A percentile compares a stretch with the other conserved stretches of the same genome.
Conservation (phyloP, 1,284 basidiomycete genomes). For the Chiua sp. region DNA sequence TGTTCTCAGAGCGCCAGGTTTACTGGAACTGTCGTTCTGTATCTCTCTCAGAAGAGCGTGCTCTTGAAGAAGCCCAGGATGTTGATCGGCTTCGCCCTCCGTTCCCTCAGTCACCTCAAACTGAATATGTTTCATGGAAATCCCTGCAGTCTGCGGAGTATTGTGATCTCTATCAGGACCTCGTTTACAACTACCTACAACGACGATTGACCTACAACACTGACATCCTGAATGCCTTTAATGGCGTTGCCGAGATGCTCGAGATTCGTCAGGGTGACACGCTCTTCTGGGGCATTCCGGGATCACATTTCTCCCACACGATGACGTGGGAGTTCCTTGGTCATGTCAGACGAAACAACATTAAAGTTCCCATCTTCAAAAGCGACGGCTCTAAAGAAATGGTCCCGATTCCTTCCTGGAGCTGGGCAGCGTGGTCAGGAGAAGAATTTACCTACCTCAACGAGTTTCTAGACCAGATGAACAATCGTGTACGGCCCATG, state of each 20-base stretch:
- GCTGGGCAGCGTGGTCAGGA: constrained; percentile 24
- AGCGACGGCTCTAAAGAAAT: constrained; percentile 1
- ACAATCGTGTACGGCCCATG: not conserved
- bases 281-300: constrained; percentile 24
- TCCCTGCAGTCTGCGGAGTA: constrained; percentile 3
- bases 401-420: constrained; percentile 23
- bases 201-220: constrained; percentile 18
- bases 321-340: constrained; percentile 17
- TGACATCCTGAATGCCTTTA: constrained; percentile 24
- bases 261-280: constrained; percentile 15
- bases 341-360: constrained; percentile 3
- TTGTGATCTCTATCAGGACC: not conserved
- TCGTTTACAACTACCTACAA: constrained; percentile 12
- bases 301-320: constrained; percentile 16
- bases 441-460: not conserved
- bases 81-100: not conserved
- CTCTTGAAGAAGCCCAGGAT: constrained; percentile 1
- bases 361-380: constrained; percentile 12
- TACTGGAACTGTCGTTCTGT: constrained; percentile 21
- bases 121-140: constrained; percentile 1
- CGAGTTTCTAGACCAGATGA: not conserved
- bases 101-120: not conserved
- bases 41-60: constrained; percentile 17
- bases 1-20: constrained; percentile 24
- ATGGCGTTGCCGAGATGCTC: constrained; percentile 16